Percentiles rank a stretch among this genome's conserved stretches.
phyloP scores from a whole-genome alignment of 192 early-diverging fungal genomes.

The Gigaspora rosea region DNA sequence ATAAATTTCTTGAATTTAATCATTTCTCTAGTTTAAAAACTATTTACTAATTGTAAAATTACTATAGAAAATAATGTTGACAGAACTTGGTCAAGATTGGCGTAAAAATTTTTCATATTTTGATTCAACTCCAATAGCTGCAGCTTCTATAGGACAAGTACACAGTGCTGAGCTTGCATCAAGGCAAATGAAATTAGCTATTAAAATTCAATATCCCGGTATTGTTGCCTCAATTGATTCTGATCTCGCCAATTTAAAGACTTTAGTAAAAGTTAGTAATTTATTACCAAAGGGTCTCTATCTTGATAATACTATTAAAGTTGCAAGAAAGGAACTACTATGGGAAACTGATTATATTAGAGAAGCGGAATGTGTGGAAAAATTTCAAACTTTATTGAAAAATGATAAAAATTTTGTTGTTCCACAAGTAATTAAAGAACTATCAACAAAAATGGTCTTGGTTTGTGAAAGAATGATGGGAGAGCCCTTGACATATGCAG shows the following conservation, averaged over 20 bases:
- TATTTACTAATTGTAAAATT: background rate
- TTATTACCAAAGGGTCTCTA: slow-evolving; percentile 93
- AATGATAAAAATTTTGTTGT: slow-evolving; percentile 66
- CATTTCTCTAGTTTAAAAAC: background rate
- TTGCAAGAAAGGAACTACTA: slow-evolving; percentile 83
- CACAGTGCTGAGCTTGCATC: slow-evolving; percentile 61
- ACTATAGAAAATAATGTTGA: slow-evolving; percentile 57
- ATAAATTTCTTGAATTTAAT: background rate
- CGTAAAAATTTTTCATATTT: slow-evolving; percentile 66
- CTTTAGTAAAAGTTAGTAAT: slow-evolving; percentile 76
- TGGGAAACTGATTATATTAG: slow-evolving; percentile 94
- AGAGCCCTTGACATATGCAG: slow-evolving; percentile 62
- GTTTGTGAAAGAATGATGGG: slow-evolving; percentile 80
- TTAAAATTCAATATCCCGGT: slow-evolving; percentile 98
- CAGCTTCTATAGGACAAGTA: slow-evolving; percentile 88
- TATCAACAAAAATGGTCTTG: slow-evolving; percentile 74
- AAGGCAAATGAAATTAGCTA: slow-evolving; percentile 63
- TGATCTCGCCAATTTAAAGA: slow-evolving; percentile 82
- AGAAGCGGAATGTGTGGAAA: slow-evolving; percentile 77
- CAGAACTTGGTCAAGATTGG: slow-evolving; percentile 78
- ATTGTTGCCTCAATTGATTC: slow-evolving; percentile 85
- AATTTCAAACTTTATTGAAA: slow-evolving; percentile 67
- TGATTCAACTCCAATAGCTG: slow-evolving; percentile 84
- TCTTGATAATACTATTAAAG: slow-evolving; percentile 92
- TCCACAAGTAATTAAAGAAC: slow-evolving; percentile 69